Base-by-base conservation (phyloP, 352 stramenopile genomes). In the Blastocystis sp. region DNA sequence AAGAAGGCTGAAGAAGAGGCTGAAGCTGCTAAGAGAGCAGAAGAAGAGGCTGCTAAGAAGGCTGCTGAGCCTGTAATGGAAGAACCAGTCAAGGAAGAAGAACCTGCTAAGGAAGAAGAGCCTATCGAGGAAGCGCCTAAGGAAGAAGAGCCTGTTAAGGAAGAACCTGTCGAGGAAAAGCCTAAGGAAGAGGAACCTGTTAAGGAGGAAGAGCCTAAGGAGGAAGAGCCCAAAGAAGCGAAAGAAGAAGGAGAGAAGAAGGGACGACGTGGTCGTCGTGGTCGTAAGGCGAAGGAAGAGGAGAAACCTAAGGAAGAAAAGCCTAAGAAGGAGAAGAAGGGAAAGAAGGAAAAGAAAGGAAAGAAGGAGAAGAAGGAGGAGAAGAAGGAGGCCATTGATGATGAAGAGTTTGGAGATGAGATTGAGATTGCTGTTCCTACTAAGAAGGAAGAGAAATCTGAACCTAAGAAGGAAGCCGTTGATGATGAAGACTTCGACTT, bases 221-320 rank as follows among this genome's bases (percentile, higher is more conserved):
- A 78, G 24, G n/a, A 87, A 16, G 57, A 27, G 14, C 24, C 74
- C 14, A 24, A 74, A 19, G 29, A 74, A 24, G 75, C 67, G n/a
- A 32, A 87, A 77, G 24, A 52, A 63, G 57, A 87, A 11, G 43
- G 29, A 29, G 51, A 87, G 24, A 86, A 86, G 75, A 78, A 86
- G 1, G 61, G 24, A 46, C 67, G 43, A 43, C 67, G 43, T 63
- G 43, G 43, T 42, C 56, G 51, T 81, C 71, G 51, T 43, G 56
- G 54, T 67, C 71, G 63, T 43, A 74, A 59, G 37, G 39, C 16
- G 21, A 71, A 69, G 42, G 43, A 87, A 29, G 65, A 69, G 37
- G 74, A 87, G 52, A 27, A 87, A 57, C 39, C 56, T 7, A 37
- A 57, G 27, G 21, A 86, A 37, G n/a, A 65, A 21, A 83, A 83